Base-by-base conservation (phyloP, 2,329 filamentous ascomycete species). In the Bimuria novae-zelandiae region DNA sequence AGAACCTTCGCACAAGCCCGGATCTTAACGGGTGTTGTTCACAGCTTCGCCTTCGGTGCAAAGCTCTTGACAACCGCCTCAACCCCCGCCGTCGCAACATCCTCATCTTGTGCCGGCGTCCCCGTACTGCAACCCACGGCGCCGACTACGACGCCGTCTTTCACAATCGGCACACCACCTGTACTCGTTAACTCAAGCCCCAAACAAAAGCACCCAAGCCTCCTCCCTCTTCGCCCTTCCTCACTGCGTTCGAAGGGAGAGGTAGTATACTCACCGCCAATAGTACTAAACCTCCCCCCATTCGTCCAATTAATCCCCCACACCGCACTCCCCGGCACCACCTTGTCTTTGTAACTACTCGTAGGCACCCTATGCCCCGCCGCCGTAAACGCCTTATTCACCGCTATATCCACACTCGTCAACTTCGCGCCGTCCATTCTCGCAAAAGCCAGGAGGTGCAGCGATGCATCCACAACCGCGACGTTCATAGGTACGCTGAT, bases 311-410 rank as follows among this genome's bases (percentile, higher is more conserved):
- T 77, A 33, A 81, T 80, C 14, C 80, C 79, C 56, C 77, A 83
- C 0, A 79, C 81, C 1, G 73, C 67, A 0, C 81, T 81, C 6
- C 81, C 81, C 4, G 81, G 81, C 72, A 78, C 77, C 17, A 83
- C 80, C 35, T 72, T 75, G 55, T 82, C 81, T 51, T 80, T 80
- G 67, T 84, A 84, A 2, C 74, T 71, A 19, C 77, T 76, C 0
- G 81, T 84, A 0, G 80, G 80, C 4, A 75, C 69, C 17, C 76
- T 72, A 67, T 84, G 82, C 14, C 82, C 82, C 1, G 81, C 80
- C 3, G 82, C 82, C 2, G 82, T 84, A 63, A 82, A 84, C 14
- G 82, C 81, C 57, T 84, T 82, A 43, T 87, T 84, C 12, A 89
- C 87, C 0, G 84, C 81, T 65, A 88, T 81, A 68, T 83, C 82